phyloP scores from a whole-genome alignment of 768 basidiomycete species.

The Scleroderma citrinum region DNA sequence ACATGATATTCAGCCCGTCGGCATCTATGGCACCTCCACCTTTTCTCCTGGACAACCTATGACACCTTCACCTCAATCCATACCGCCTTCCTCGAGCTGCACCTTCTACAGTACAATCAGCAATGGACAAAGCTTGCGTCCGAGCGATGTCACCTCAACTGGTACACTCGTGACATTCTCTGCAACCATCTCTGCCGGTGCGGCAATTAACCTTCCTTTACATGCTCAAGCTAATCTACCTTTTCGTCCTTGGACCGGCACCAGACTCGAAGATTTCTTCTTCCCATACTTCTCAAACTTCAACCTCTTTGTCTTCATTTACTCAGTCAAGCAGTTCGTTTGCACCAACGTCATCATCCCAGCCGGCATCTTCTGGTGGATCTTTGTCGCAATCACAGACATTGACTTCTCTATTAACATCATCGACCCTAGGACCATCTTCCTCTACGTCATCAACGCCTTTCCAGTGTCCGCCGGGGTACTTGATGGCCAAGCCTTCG shows the following conservation, averaged over 20 bases:
- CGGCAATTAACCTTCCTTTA: not conserved
- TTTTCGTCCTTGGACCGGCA: constrained; percentile 4
- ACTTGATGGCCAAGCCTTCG: not conserved
- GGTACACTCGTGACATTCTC: not conserved
- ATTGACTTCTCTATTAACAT: not conserved
- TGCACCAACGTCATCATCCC: not conserved
- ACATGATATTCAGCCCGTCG: constrained; percentile 44
- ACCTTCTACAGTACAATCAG: constrained; percentile 44
- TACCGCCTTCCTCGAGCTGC: constrained; percentile 59
- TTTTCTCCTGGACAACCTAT: constrained; percentile 56
- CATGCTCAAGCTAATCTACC: not conserved
- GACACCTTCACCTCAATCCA: constrained; percentile 52
- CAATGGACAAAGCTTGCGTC: constrained; percentile 32
- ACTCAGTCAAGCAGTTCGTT: not conserved
- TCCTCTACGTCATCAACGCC: not conserved
- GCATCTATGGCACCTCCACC: constrained; percentile 61
- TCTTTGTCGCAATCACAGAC: not conserved
- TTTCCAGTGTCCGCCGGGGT: not conserved
- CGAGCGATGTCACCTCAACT: constrained; percentile 20
- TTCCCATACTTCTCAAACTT: not conserved
- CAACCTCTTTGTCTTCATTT: not conserved
- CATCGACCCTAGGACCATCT: not conserved
- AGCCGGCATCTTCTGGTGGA: not conserved
- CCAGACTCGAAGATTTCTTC: constrained; percentile 3
- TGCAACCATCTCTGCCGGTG: not conserved